Percentiles rank a stretch among this genome's conserved stretches.
phyloP scores from a whole-genome alignment of 2,329 filamentous ascomycete species.

The Seiridium cupressi region DNA sequence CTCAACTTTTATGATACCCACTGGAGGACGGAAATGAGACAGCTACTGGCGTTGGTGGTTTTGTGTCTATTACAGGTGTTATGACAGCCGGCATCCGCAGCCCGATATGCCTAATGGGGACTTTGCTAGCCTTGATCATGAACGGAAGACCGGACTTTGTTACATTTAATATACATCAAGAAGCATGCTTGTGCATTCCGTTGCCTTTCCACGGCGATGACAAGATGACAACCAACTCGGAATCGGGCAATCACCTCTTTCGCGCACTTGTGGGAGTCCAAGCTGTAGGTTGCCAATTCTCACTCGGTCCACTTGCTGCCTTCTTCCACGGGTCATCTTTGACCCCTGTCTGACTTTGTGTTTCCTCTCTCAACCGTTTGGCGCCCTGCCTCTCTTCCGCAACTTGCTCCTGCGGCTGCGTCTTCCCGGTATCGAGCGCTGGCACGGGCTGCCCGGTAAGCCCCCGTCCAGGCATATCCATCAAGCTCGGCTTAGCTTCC shows the following conservation, averaged over 20 bases:
- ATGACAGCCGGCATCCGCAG: not conserved
- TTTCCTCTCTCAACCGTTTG: not conserved
- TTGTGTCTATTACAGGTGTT: not conserved
- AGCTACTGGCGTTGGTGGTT: not conserved
- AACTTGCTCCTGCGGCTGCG: slow-evolving; percentile 15
- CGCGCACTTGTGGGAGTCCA: slow-evolving; percentile 52
- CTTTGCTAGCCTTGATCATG: not conserved
- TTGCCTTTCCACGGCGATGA: too few species aligned
- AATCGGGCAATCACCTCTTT: slow-evolving; percentile 27
- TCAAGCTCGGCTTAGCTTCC: slow-evolving; percentile 52
- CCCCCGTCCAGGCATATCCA: not conserved
- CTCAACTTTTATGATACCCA: too few species aligned
- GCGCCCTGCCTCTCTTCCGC: slow-evolving; percentile 8
- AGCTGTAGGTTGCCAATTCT: slow-evolving; percentile 65
- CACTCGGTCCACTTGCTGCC: slow-evolving; percentile 50
- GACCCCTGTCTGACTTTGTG: slow-evolving; percentile 7
- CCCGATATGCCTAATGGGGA: not conserved
- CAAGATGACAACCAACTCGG: not conserved
- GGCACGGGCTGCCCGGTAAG: slow-evolving; percentile 23
- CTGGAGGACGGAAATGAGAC: too few species aligned
- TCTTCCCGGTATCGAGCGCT: slow-evolving; percentile 18
- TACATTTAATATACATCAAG: not conserved
- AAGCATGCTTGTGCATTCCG: not conserved
- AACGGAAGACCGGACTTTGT: not conserved
- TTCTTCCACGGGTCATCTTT: slow-evolving; percentile 57